Evolutionary conservation across 352 stramenopile species (phyloP), one percentile per base, ranked within the genome.

Genomic region (Globisporangium middletonii): DNA sequence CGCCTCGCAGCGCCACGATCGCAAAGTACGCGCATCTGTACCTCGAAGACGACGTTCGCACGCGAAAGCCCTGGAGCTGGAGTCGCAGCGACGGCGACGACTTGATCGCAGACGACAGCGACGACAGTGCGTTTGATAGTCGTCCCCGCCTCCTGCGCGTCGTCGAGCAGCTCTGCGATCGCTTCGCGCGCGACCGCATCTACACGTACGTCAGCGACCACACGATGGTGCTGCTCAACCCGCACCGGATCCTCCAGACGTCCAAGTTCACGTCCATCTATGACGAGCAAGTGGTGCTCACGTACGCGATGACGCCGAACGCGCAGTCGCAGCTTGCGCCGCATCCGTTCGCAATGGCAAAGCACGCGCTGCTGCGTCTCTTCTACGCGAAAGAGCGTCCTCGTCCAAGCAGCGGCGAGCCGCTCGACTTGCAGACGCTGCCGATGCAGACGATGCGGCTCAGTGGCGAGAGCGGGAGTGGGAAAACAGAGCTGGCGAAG

Each of bases 11-110:
- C 43, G 71, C 79, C 2, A 92, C 83, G 18, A 67, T 90, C 23
- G 72, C 78, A n/a, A 92, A 92, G 58, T 92, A 92, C 50, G 78
- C 77, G 16, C 77, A 88, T 26, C 51, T 92, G 27, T 92, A 90
- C 63, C 49, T 89, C 2, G 63, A 77, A 62, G 81, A 86, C 56
- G 78, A 88, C 55, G 71, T 73, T 48, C 73, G 73, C 28, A 56
- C 67, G 28, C 75, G 77, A 42, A 73, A 73, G 51, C 79, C 76
- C 9, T 92, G 83, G 83, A 75, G 60, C 51, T 76, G 80, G 59
- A 66, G 80, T 46, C 69, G 79, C 9, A 56, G 55, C 0, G 18
- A 53, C 7, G 69, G 65, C 6, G 83, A 90, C 48, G 68, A 89
- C 41, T 50, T 90, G 33, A 19, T 68, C 7, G 54, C 58, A 47